Evolutionary conservation across 805 yeast species (phyloP).

Genomic region (Debaryomyces maramus): DNA sequence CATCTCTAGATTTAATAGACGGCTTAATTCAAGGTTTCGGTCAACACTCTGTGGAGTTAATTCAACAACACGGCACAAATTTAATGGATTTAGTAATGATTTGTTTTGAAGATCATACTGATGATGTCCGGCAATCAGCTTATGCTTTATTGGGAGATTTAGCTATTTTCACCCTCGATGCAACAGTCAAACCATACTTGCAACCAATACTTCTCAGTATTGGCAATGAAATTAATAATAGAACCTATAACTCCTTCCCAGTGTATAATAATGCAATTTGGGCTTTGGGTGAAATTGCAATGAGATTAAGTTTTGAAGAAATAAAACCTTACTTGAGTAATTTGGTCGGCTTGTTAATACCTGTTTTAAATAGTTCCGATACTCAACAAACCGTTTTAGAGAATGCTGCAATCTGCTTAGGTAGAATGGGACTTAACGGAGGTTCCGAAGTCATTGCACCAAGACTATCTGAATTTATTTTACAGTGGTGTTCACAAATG

Average conservation of each 20-base stretch:
- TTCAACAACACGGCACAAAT: constrained; percentile 35
- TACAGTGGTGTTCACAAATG: constrained; percentile 72
- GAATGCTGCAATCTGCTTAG: constrained; percentile 86
- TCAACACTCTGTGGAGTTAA: constrained; percentile 55
- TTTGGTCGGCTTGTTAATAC: constrained; percentile 56
- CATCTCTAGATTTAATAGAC: constrained; percentile 86
- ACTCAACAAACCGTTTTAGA: constrained; percentile 69
- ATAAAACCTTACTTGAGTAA: constrained; percentile 54
- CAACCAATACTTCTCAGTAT: constrained; percentile 62
- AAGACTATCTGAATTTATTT: constrained; percentile 56
- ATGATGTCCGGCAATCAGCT: constrained; percentile 92
- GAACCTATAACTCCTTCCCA: constrained; percentile 52
- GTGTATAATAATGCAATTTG: constrained; percentile 89
- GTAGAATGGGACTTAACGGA: constrained; percentile 75
- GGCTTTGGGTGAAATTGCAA: constrained; percentile 86
- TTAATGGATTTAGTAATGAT: constrained; percentile 63
- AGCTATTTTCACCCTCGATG: constrained; percentile 56
- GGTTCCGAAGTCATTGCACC: constrained; percentile 52
- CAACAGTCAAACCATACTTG: constrained; percentile 47
- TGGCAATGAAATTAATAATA: constrained; percentile 62
- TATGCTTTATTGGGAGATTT: constrained; percentile 91
- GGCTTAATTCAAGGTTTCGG: constrained; percentile 92
- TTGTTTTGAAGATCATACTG: constrained; percentile 71
- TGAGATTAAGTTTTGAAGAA: constrained; percentile 50
- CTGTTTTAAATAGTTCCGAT: constrained; percentile 55